Base-by-base conservation (phyloP, 2,329 filamentous ascomycete species). In the Fusarium continuum region DNA sequence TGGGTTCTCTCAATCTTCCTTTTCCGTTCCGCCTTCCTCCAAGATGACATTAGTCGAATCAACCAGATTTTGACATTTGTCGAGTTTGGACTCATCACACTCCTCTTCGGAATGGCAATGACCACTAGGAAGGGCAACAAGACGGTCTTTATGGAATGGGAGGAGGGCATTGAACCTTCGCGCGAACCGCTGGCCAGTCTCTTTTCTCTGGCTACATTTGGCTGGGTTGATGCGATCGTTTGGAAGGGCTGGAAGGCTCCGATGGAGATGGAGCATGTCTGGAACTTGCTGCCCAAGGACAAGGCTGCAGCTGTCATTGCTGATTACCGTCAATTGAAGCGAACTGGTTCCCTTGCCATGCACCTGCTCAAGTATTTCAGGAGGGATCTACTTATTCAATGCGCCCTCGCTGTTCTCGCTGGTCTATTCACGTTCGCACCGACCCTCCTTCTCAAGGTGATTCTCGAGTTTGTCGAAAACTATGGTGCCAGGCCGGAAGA, bases 111-210 rank as follows among this genome's bases (percentile, higher is more conserved):
- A 39, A 88, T 97, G 73, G 87, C 92, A 36, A 77, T 96, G 53
- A 91, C 88, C 46, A 96, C 92, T 61, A 88, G 95, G 64, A 95
- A 93, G 78, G 95, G 95, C 38, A 98, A 98, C 76, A 95, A 92
- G 76, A 88, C 90, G 4, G 91, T 99, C 11, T 78, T 93, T 39
- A 76, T 98, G 71, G 92, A 97, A 76, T 93, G 93, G 81, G 93
- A 97, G 76, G 92, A 91, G 59, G 90, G 90, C 26, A 86, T 99
- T 46, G 87, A 94, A 71, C 95, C 95, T 17, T 94, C 93, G 4
- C 88, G 85, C 61, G 93, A 99, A 74, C 92, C 93, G 7, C 82
- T 92, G 31, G 93, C 95, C 2, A 98, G 94, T 74, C 78, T 98
- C 7, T 86, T 98, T 61, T 98, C 95, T 3, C 82, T 96, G 38